Conservation (phyloP, 352 stramenopile species). For the Globisporangium paroecandrum region DNA sequence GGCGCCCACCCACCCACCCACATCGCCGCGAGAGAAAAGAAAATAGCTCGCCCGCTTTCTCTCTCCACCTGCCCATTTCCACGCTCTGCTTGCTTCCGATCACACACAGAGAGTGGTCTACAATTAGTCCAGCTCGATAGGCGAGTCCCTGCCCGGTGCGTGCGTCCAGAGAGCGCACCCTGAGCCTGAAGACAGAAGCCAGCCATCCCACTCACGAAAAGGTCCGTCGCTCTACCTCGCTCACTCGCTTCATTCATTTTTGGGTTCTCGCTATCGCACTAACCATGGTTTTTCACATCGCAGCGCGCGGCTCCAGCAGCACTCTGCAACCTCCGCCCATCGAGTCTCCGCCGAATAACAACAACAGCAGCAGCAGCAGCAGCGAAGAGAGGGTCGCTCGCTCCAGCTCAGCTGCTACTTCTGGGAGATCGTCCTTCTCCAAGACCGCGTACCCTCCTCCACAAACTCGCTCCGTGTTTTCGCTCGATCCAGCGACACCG, state of each 20-base stretch:
- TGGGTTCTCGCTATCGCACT: slow-evolving; percentile 4
- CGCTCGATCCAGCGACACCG: not conserved
- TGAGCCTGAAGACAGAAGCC: not conserved
- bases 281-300: slow-evolving; percentile 11
- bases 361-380: slow-evolving; percentile 11
- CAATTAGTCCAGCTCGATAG: not conserved
- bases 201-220: not conserved
- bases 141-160: not conserved
- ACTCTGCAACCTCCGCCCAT: slow-evolving; percentile 6
- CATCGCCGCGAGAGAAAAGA: not conserved
- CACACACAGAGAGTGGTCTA: not conserved
- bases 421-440: not conserved
- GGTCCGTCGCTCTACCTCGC: slow-evolving; percentile 1
- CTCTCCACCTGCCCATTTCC: not conserved
- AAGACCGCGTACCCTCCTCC: slow-evolving; percentile 11
- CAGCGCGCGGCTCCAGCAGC: slow-evolving; percentile 6
- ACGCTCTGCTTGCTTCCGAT: not conserved
- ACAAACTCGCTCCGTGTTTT: not conserved
- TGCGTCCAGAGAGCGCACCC: not conserved
- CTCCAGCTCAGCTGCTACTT: slow-evolving; percentile 1
- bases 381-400: not conserved
- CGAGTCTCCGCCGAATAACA: slow-evolving; percentile 5
- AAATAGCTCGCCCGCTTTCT: not conserved
- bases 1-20: no score
- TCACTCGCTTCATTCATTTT: not conserved